Percentiles rank a stretch among this genome's conserved stretches.
Evolutionary conservation across 805 yeast genomes (phyloP).

Genomic region (Jamesozyma rosinii): DNA sequence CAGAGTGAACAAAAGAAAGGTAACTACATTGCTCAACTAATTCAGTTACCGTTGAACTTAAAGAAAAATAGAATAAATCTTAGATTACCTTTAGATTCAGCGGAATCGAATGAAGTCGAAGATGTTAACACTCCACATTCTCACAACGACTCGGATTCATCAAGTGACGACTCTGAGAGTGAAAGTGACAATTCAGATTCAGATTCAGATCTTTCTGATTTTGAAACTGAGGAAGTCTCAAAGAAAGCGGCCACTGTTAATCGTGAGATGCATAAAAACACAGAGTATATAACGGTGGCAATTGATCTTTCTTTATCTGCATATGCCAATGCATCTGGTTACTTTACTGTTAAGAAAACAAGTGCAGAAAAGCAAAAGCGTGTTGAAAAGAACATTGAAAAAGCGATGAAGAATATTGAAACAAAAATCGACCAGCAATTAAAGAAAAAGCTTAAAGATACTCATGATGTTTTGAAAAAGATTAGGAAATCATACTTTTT

Average conservation of each 20-base stretch:
- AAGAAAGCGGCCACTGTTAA: slow-evolving; percentile 6
- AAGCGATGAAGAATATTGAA: slow-evolving; percentile 79
- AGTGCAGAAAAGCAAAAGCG: slow-evolving; percentile 73
- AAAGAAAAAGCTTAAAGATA: slow-evolving; percentile 50
- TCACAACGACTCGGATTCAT: background rate
- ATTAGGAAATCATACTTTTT: slow-evolving; percentile 77
- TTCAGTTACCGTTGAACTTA: slow-evolving; percentile 61
- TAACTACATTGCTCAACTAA: slow-evolving; percentile 51
- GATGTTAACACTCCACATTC: background rate
- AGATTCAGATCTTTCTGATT: slow-evolving; percentile 12
- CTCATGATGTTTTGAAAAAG: slow-evolving; percentile 44
- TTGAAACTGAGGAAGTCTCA: slow-evolving; percentile 8
- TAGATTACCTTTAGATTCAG: slow-evolving; percentile 39
- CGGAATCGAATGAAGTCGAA: slow-evolving; percentile 27
- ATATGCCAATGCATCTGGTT: slow-evolving; percentile 78
- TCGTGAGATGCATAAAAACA: too few relatives aligned
- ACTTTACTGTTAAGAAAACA: slow-evolving; percentile 65
- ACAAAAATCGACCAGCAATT: slow-evolving; percentile 65
- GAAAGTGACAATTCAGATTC: slow-evolving; percentile 12
- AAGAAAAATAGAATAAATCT: slow-evolving; percentile 57
- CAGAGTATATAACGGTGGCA: slow-evolving; percentile 47
- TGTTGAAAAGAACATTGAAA: slow-evolving; percentile 65
- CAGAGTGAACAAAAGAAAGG: slow-evolving; percentile 58
- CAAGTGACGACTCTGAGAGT: slow-evolving; percentile 11
- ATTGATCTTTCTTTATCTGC: slow-evolving; percentile 68